Evolutionary conservation across 805 yeast genomes (phyloP), one percentile per base, ranked within the genome.

Genomic region (Alloascoidea africana): DNA sequence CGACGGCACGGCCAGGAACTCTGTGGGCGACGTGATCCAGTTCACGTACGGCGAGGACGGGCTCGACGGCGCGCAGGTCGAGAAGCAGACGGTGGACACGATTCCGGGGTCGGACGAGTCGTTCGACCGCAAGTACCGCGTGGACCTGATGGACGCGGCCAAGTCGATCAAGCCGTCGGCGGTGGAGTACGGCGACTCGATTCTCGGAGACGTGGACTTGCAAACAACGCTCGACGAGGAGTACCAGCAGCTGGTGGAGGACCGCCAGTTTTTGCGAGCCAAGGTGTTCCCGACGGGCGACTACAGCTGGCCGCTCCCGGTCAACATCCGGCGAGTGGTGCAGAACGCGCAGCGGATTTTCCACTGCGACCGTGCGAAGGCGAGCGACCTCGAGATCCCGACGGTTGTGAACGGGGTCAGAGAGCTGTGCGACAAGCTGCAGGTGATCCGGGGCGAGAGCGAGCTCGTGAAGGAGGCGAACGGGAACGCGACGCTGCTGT

Each of bases 41-140:
- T 91, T 91, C 60, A 71, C 87, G 42, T 91, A 91, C 53, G 99
- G 99, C 68, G 99, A 91, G 60, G 99, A 91, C 64, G 99, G 99
- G 62, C 68, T 91, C 51, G 99, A 91, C 66, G 98, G 95, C 53
- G 82, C 96, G 18, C 94, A 87, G 55, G 96, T 91, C 43, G 99
- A 91, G 59, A 86, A 83, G 54, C 99, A 91, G 62, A 73, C 94
- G 6, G 73, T 91, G 40, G 98, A 91, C 54, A 83, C 96, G 2
- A 82, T 91, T 51, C 94, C 96, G 27, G 96, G 96, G 13, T 80
- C 94, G 8, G 84, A 83, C 56, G 75, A 62, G 8, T 71, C 79
- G 4, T 91, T 91, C 54, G 95, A 80, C 47, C 70, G 67, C 51
- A 75, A 87, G 44, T 91, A 83, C 63, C 75, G 83, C 56, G 75